phyloP scores from a whole-genome alignment of 495 filamentous ascomycete species.

The Recurvomyces mirabilis region DNA sequence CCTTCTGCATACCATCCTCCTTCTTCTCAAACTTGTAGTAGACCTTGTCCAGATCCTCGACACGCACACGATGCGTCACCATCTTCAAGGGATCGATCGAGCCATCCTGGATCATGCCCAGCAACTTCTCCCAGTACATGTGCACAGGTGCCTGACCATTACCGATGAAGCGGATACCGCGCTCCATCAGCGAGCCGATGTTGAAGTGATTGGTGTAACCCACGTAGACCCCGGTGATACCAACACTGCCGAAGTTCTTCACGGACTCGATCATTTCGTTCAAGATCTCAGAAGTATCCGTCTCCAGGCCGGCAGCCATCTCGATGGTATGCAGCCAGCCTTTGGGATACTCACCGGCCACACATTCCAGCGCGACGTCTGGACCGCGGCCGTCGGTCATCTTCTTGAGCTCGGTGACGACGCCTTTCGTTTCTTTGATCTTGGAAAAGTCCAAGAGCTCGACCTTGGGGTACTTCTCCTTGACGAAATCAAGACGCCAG shows the following conservation, averaged over 20 bases:
- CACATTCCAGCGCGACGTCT: conserved; percentile 75
- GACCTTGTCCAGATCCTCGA: conserved; percentile 59
- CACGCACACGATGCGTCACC: conserved; percentile 61
- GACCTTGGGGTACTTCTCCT: conserved; percentile 49
- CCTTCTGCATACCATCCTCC: conserved; percentile 36
- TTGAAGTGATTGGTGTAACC: conserved; percentile 43
- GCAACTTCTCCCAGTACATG: conserved; percentile 67
- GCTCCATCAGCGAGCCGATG: conserved; percentile 65
- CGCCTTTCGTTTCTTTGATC: conserved; percentile 43
- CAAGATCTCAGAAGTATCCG: conserved; percentile 73
- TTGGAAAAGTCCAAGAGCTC: conserved; percentile 49
- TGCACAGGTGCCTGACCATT: conserved; percentile 81
- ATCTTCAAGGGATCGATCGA: conserved; percentile 70
- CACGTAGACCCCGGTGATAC: conserved; percentile 73
- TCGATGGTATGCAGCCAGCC: conserved; percentile 72
- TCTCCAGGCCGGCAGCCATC: conserved; percentile 61
- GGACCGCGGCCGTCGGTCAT: conserved; percentile 54
- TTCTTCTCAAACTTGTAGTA: conserved; percentile 35
- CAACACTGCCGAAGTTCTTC: conserved; percentile 60
- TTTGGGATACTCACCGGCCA: conserved; percentile 76
- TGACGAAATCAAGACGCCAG: conserved; percentile 59
- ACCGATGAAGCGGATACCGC: conserved; percentile 68
- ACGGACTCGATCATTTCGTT: conserved; percentile 82
- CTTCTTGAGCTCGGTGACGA: conserved; percentile 62
- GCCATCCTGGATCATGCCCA: conserved; percentile 55